A percentile compares a stretch with the other conserved stretches of the same genome.
Conservation (phyloP, 2,329 filamentous ascomycete species). For the Aspergillus aculeatinus region DNA sequence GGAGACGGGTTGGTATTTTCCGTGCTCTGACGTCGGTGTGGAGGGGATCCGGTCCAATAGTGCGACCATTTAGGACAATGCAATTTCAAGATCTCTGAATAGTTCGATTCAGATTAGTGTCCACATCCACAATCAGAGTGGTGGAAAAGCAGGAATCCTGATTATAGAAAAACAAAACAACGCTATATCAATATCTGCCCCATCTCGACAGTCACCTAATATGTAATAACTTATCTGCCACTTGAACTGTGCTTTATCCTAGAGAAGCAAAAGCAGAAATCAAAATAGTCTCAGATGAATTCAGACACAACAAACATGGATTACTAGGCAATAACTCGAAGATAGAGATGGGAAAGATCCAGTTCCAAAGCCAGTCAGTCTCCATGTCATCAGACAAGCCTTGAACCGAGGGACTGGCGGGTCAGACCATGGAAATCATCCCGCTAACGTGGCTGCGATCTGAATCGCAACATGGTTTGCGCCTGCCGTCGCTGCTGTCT, state of each 20-base stretch:
- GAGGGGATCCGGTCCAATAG: background rate
- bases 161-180: background rate
- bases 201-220: background rate
- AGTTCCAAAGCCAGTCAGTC: no score
- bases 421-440: constrained; percentile 6
- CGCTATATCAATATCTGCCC: background rate
- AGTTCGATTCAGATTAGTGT: background rate
- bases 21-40: constrained; percentile 32
- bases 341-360: no score
- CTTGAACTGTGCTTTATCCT: background rate
- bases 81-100: background rate
- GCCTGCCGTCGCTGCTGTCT: no score
- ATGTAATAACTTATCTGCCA: background rate
- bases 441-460: constrained; percentile 16
- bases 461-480: constrained; percentile 8
- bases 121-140: background rate
- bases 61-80: background rate
- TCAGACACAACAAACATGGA: no score
- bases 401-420: constrained; percentile 8
- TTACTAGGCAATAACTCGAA: no score
- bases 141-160: background rate
- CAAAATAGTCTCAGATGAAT: background rate
- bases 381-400: constrained; percentile 11
- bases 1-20: constrained; percentile 19
- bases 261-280: constrained; percentile 2